These are phyloP conservation scores for Austroboletus olivaceoglutinosus DNA, from an alignment of 1,284 basidiomycete genomes.

Conservation along the genomic window DNA sequence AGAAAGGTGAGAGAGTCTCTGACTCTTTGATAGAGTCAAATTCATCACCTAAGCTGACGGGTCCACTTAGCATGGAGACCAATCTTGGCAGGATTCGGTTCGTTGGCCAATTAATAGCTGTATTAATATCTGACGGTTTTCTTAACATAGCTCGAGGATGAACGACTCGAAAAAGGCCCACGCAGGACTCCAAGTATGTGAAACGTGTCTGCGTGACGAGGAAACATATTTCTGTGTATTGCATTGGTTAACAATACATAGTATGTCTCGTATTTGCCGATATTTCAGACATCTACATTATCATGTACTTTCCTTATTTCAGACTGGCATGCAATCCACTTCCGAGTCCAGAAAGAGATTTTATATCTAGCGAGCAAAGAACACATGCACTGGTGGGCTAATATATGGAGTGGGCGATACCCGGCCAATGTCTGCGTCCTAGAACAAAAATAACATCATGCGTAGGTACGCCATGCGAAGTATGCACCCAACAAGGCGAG, in stretches of 20 bases:
- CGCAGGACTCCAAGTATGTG: not conserved
- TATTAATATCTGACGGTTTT: slow-evolving; percentile 1
- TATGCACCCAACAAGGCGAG: slow-evolving; percentile 72
- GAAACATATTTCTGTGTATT: not conserved
- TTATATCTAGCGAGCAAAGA: slow-evolving; percentile 24
- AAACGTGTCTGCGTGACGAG: not conserved
- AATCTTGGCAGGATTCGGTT: slow-evolving; percentile 28
- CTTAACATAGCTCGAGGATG: slow-evolving; percentile 27
- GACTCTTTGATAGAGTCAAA: not conserved
- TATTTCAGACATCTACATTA: not conserved
- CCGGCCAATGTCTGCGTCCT: not conserved
- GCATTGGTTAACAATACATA: not conserved
- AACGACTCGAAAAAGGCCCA: slow-evolving; percentile 24
- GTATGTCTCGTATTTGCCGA: too few species aligned
- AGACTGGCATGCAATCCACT: not conserved
- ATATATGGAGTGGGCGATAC: slow-evolving; percentile 9
- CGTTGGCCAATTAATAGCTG: slow-evolving; percentile 3
- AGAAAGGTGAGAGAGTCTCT: slow-evolving; percentile 21
- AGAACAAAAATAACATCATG: slow-evolving; percentile 29
- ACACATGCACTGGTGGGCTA: slow-evolving; percentile 9
- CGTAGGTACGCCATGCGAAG: slow-evolving; percentile 79
- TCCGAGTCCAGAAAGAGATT: slow-evolving; percentile 3
- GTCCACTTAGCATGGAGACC: slow-evolving; percentile 21
- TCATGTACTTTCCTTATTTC: not conserved
- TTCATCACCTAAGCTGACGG: not conserved